A percentile compares a stretch with the other conserved stretches of the same genome.
These are phyloP conservation scores for Fusarium tanahbumbuense DNA, from an alignment of 2,329 filamentous ascomycete species.

Conservation along the genomic window DNA sequence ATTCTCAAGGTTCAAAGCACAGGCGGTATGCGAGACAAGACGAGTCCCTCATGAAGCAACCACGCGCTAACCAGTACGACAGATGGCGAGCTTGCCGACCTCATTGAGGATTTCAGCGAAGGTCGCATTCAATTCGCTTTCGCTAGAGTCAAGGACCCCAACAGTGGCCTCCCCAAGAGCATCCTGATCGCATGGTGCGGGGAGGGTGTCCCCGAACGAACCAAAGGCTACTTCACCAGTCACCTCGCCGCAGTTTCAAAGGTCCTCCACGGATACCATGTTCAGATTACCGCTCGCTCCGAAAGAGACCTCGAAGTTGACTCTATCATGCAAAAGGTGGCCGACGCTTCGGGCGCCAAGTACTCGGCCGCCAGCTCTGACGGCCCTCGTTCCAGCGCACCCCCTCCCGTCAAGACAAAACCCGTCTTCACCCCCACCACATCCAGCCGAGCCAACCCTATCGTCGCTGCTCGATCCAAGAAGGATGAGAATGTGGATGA, in stretches of 20 bases:
- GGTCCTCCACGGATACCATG: slow-evolving; percentile 94
- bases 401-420: slow-evolving; percentile 84
- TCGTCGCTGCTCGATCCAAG: slow-evolving; percentile 73
- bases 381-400: slow-evolving; percentile 63
- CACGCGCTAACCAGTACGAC: slow-evolving; percentile 39
- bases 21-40: slow-evolving; percentile 69
- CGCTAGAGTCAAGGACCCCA: slow-evolving; percentile 95
- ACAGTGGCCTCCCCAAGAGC: slow-evolving; percentile 87
- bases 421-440: slow-evolving; percentile 87
- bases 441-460: slow-evolving; percentile 68
- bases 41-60: not conserved
- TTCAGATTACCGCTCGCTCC: slow-evolving; percentile 95
- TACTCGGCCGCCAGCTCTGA: slow-evolving; percentile 79
- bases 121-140: slow-evolving; percentile 97
- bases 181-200: slow-evolving; percentile 97
- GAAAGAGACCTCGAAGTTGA: slow-evolving; percentile 90
- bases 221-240: slow-evolving; percentile 98
- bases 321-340: slow-evolving; percentile 89
- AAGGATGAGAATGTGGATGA: slow-evolving; percentile 73
- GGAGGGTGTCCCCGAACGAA: slow-evolving; percentile 96
- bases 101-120: slow-evolving; percentile 96
- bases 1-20: slow-evolving; percentile 93
- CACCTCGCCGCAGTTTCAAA: slow-evolving; percentile 91
- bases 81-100: slow-evolving; percentile 91
- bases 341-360: slow-evolving; percentile 93